phyloP scores from a whole-genome alignment of 306 rosid genomes.

The Begonia loranthoides region DNA sequence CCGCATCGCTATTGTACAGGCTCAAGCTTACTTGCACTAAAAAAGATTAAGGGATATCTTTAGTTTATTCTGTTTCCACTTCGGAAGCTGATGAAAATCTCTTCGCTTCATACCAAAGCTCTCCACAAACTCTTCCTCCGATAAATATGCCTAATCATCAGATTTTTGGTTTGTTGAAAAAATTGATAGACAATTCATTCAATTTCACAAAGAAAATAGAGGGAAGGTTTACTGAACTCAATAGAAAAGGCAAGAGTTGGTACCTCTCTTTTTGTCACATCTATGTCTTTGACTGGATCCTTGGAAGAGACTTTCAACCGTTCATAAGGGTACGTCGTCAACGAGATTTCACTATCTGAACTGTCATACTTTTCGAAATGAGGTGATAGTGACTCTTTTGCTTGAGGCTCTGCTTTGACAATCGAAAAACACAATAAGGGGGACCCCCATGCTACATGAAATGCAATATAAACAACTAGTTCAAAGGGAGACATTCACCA shows the following conservation, averaged over 20 bases:
- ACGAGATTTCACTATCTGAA: conserved; percentile 15
- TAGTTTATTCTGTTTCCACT: conserved; percentile 92
- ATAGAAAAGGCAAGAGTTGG: neutral
- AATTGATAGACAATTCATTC: too few species aligned
- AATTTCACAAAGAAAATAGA: too few species aligned
- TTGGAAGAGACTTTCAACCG: conserved; percentile 44
- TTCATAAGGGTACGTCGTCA: conserved; percentile 47
- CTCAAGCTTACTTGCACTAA: conserved; percentile 9
- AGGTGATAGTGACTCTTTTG: conserved; percentile 16
- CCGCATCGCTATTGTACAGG: too few species aligned
- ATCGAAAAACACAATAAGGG: too few species aligned
- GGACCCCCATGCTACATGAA: too few species aligned
- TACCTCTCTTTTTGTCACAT: conserved; percentile 81
- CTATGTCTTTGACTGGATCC: conserved; percentile 49
- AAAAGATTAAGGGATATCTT: conserved; percentile 71
- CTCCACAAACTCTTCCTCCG: conserved; percentile 62
- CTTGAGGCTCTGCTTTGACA: conserved; percentile 19
- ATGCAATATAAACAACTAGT: too few species aligned
- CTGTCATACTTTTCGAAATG: conserved; percentile 23
- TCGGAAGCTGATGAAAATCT: conserved; percentile 68
- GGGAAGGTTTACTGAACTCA: too few species aligned
- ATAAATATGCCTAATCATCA: conserved; percentile 77
- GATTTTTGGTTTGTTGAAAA: too few species aligned
- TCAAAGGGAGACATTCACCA: too few species aligned
- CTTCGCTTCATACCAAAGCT: conserved; percentile 54